Conservation (phyloP, 768 basidiomycete genomes). For the Amanita muscaria region DNA sequence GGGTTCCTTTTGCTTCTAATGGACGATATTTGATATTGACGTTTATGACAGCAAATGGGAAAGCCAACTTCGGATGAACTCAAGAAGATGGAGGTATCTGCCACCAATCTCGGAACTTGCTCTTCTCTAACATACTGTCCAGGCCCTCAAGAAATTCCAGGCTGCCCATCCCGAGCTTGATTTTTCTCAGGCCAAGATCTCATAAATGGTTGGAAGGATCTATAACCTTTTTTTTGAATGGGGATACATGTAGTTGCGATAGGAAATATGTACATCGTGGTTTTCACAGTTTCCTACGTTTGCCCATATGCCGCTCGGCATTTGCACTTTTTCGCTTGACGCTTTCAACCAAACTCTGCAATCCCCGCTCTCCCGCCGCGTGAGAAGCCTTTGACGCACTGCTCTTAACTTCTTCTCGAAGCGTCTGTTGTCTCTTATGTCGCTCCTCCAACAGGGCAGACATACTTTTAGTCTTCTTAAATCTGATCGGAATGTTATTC, state of each 20-base stretch:
- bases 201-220: conserved; percentile 34
- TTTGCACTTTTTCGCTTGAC: conserved; percentile 70
- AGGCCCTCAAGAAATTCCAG: conserved; percentile 88
- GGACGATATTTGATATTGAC: conserved; percentile 3
- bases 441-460: conserved; percentile 75
- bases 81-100: conserved; percentile 79
- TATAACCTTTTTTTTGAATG: too few relatives aligned
- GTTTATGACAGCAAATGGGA: conserved; percentile 68
- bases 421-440: conserved; percentile 47
- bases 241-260: too few relatives aligned
- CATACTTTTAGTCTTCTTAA: conserved; percentile 92
- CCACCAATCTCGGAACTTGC: neutral
- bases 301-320: conserved; percentile 22
- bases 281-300: conserved; percentile 31
- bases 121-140: conserved; percentile 4
- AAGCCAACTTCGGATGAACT: conserved; percentile 92
- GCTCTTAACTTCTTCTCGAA: conserved; percentile 14
- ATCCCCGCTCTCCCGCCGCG: conserved; percentile 21
- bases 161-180: conserved; percentile 88
- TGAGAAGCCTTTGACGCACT: conserved; percentile 10
- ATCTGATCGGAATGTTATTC: too few relatives aligned
- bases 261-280: too few relatives aligned
- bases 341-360: conserved; percentile 72
- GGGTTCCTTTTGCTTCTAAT: conserved; percentile 1
- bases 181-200: conserved; percentile 87